A percentile compares a stretch with the other conserved stretches of the same genome.
phyloP scores from a whole-genome alignment of 2,329 filamentous ascomycete species.

The Myriosclerotinia duriaeana region DNA sequence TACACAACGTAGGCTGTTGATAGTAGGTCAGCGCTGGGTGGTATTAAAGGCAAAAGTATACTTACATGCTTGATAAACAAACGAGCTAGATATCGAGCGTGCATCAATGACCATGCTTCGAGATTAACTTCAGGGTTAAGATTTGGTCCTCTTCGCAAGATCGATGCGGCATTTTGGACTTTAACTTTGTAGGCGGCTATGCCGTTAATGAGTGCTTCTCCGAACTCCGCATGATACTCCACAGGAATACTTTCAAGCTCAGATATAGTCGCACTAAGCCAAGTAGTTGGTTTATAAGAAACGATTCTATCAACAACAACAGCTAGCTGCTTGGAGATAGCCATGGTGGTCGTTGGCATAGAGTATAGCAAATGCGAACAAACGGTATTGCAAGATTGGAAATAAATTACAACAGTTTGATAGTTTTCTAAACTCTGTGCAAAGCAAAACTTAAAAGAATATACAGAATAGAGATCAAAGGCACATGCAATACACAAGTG shows the following conservation, averaged over 20 bases:
- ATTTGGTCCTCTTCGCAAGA: background rate
- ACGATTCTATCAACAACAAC: background rate
- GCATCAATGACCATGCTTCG: background rate
- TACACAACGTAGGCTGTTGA: slow-evolving; percentile 6
- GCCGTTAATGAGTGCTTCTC: background rate
- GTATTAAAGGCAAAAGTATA: background rate
- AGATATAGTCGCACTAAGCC: background rate
- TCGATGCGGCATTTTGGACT: background rate
- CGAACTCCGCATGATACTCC: background rate
- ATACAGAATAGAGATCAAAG: background rate
- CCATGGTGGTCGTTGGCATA: background rate
- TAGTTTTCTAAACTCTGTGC: background rate
- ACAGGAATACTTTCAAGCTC: background rate
- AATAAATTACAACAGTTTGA: background rate
- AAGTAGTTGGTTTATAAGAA: background rate
- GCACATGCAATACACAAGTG: background rate
- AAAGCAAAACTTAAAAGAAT: background rate
- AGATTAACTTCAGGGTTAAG: background rate
- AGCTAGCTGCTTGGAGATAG: background rate
- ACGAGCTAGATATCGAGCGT: background rate
- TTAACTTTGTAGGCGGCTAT: background rate
- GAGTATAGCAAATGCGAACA: background rate
- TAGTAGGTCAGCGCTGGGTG: background rate
- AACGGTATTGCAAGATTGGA: background rate
- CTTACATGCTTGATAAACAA: slow-evolving; percentile 19